Evolutionary conservation across 78 protist species (phyloP).

Genomic region (Fonticula alba): DNA sequence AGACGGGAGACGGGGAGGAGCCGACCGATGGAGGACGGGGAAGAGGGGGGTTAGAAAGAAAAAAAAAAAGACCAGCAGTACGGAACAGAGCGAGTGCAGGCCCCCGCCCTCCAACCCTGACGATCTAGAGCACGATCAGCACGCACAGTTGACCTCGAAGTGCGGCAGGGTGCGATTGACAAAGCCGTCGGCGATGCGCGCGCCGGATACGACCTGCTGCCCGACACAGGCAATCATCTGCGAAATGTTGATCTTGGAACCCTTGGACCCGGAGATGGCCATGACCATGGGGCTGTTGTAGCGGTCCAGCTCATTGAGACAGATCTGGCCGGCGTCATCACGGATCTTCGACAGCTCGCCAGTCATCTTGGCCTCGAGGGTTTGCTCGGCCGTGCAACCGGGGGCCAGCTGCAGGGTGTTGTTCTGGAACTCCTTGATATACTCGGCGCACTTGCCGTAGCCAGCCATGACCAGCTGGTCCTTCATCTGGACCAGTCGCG

Average conservation of each 20-base stretch:
- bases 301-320: conserved; percentile 53
- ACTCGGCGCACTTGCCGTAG: conserved; percentile 30
- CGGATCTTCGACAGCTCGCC: conserved; percentile 68
- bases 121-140: neutral
- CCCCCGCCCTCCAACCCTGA: neutral
- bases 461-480: conserved; percentile 39
- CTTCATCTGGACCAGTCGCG: conserved; percentile 33
- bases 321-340: conserved; percentile 71
- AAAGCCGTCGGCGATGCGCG: conserved; percentile 93
- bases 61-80: no score
- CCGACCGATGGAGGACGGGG: neutral
- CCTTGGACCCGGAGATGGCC: conserved; percentile 98
- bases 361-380: conserved; percentile 56
- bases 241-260: conserved; percentile 83
- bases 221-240: conserved; percentile 98
- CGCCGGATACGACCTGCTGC: conserved; percentile 87
- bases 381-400: conserved; percentile 73
- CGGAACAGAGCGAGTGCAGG: no score
- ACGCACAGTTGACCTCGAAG: conserved; percentile 32
- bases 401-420: conserved; percentile 44
- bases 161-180: conserved; percentile 89
- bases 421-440: conserved; percentile 26
- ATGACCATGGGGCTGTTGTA: conserved; percentile 86
- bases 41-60: neutral
- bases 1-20: neutral